Conservation (phyloP, 305 asterid species). For the Petunia hybrid region DNA sequence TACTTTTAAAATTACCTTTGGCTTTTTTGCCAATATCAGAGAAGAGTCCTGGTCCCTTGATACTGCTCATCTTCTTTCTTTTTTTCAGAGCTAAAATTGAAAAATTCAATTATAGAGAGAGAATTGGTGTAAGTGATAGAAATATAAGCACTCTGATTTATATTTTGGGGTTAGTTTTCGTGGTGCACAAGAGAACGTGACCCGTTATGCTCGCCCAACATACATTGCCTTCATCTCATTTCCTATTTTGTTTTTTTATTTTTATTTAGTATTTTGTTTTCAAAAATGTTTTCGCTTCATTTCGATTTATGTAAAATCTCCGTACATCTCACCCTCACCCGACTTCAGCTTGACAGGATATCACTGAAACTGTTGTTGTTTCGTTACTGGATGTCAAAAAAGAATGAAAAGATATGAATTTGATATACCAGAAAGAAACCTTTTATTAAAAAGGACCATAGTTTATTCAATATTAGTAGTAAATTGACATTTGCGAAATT, state of each 20-base stretch:
- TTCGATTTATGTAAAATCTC: too few relatives aligned
- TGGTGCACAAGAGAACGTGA: conserved; percentile 21
- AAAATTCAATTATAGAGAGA: neutral
- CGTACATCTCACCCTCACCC: too few relatives aligned
- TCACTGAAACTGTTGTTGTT: too few relatives aligned
- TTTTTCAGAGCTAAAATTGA: conserved; percentile 14
- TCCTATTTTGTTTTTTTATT: neutral
- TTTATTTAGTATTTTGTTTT: neutral
- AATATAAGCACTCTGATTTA: too few relatives aligned
- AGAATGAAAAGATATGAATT: too few relatives aligned
- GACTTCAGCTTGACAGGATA: too few relatives aligned
- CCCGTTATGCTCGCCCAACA: conserved; percentile 30
- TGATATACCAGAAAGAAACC: too few relatives aligned
- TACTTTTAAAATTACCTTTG: conserved; percentile 57
- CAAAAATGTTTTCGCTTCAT: neutral
- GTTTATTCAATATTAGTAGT: too few relatives aligned
- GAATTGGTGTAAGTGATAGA: neutral
- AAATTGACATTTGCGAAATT: too few relatives aligned
- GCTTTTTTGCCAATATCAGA: conserved; percentile 92
- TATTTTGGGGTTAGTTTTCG: neutral
- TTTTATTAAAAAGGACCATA: too few relatives aligned
- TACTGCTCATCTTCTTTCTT: conserved; percentile 64
- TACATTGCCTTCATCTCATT: neutral
- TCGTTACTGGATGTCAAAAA: too few relatives aligned
- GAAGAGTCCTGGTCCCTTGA: conserved; percentile 86